These are phyloP conservation scores for Ophiostoma quercus DNA, from an alignment of 2,329 filamentous ascomycete genomes.

Conservation along the genomic window DNA sequence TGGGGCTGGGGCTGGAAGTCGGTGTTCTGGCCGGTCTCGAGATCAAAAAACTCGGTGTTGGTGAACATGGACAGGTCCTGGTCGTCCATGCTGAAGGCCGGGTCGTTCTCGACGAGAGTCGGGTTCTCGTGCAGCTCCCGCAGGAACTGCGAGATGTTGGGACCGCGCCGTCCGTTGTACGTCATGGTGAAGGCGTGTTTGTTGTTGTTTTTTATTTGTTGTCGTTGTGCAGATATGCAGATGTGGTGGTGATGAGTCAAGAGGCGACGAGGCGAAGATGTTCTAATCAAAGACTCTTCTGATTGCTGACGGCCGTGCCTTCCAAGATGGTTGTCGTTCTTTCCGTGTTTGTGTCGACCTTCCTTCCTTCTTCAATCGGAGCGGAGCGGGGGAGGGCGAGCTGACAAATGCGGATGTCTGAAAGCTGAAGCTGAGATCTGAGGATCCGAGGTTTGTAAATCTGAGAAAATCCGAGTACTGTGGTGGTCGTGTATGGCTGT, in stretches of 20 bases:
- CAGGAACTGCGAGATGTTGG: slow-evolving; percentile 86
- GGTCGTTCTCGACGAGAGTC: slow-evolving; percentile 43
- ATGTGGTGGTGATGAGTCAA: not conserved
- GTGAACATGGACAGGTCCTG: slow-evolving; percentile 69
- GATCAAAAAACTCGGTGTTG: slow-evolving; percentile 77
- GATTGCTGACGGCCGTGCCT: not conserved
- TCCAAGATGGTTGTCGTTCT: not conserved
- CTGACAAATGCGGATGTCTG: slow-evolving; percentile 10
- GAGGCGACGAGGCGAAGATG: not conserved
- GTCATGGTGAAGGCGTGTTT: slow-evolving; percentile 50
- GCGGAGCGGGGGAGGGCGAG: not conserved
- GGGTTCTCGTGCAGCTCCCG: slow-evolving; percentile 75
- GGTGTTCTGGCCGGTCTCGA: slow-evolving; percentile 60
- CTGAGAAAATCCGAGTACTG: not conserved
- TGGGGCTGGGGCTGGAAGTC: slow-evolving; percentile 52
- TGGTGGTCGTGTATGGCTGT: not conserved
- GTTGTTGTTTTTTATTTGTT: not conserved
- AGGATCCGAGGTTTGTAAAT: not conserved
- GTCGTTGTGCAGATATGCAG: not conserved
- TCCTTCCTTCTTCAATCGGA: not conserved
- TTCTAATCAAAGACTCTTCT: slow-evolving; percentile 10
- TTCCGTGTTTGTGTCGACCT: not conserved
- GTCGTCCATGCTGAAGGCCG: slow-evolving; percentile 58
- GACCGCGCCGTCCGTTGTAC: slow-evolving; percentile 62
- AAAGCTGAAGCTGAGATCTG: not conserved